Evolutionary conservation across 169 alveolate species (phyloP).

Genomic region (Plasmodium gaboni): DNA sequence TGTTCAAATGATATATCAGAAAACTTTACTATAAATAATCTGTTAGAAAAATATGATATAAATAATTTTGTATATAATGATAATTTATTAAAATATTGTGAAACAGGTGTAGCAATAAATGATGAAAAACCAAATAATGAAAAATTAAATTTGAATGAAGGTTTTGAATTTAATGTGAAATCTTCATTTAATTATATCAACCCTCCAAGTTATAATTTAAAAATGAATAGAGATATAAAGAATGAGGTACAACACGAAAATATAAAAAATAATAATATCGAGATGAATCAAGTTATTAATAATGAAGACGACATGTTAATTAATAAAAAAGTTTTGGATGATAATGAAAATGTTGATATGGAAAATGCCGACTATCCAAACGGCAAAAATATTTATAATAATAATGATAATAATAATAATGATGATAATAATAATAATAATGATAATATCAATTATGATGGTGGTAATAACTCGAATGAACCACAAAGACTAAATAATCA

Average conservation of each 20-base stretch:
- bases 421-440: background rate
- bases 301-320: no score
- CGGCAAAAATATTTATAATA: background rate
- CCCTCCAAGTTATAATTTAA: constrained; percentile 27
- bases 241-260: background rate
- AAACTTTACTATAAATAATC: constrained; percentile 15
- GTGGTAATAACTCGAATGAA: background rate
- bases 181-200: constrained; percentile 35
- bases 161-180: constrained; percentile 26
- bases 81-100: constrained; percentile 58
- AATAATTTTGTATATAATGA: constrained; percentile 62
- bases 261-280: no score
- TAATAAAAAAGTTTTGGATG: background rate
- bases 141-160: constrained; percentile 18
- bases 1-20: constrained; percentile 25
- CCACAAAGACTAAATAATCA: background rate
- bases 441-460: background rate
- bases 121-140: constrained; percentile 36
- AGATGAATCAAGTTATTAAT: no score
- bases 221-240: background rate
- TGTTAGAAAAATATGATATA: constrained; percentile 61
- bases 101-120: constrained; percentile 36
- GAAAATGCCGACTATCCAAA: background rate
- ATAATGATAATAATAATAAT: background rate
- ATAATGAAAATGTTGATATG: background rate